Evolutionary conservation across 2,329 filamentous ascomycete species (phyloP).

Genomic region (Colletotrichum echinochloae): DNA sequence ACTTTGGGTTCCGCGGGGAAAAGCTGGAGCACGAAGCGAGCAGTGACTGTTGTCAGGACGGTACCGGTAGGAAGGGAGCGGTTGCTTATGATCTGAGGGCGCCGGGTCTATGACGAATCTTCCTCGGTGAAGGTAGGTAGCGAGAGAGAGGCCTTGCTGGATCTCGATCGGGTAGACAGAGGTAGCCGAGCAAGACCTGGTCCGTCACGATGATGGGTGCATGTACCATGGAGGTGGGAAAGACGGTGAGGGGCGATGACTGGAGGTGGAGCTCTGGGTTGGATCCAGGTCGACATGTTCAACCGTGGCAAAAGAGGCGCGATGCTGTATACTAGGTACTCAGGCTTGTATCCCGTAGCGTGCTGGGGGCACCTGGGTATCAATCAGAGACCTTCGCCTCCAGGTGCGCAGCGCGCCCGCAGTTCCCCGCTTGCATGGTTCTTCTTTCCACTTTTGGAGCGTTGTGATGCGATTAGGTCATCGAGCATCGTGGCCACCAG

Average conservation of each 20-base stretch:
- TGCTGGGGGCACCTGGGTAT: no score
- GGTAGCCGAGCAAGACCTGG: neutral
- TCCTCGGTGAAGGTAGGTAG: slow-evolving; percentile 1
- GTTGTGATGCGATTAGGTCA: neutral
- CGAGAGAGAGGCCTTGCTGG: neutral
- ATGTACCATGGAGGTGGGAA: neutral
- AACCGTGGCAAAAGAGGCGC: slow-evolving; percentile 1
- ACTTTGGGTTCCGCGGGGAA: slow-evolving; percentile 6
- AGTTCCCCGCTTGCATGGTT: neutral
- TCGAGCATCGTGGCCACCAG: neutral
- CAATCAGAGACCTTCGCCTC: neutral
- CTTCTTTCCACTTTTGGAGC: neutral
- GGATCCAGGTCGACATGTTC: neutral
- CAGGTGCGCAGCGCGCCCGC: neutral
- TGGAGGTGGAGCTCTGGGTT: slow-evolving; percentile 17
- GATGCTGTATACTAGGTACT: neutral
- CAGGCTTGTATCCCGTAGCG: no score
- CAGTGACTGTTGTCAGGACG: no score
- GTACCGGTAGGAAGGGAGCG: no score
- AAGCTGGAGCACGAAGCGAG: neutral
- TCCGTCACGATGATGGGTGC: neutral
- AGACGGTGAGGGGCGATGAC: slow-evolving; percentile 6
- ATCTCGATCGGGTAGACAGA: slow-evolving; percentile 15
- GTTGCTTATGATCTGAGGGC: neutral
- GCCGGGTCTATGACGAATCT: slow-evolving; percentile 1